A percentile compares a stretch with the other conserved stretches of the same genome.
phyloP scores from a whole-genome alignment of 23 red algal genomes.

The Pyropia yezoensis region DNA sequence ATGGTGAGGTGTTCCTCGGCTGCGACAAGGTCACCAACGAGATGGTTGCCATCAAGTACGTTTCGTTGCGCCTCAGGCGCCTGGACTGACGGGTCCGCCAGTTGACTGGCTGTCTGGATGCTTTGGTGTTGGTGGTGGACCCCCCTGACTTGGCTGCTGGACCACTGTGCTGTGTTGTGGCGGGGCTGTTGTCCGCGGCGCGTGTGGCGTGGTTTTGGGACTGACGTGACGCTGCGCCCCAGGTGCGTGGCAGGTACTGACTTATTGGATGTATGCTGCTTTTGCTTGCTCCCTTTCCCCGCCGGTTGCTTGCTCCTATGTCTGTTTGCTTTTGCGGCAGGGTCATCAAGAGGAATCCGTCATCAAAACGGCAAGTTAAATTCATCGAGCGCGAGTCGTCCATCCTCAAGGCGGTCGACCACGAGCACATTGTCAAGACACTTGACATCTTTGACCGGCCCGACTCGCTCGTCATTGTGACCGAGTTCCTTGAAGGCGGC shows the following conservation, averaged over 20 bases:
- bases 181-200: too few relatives aligned
- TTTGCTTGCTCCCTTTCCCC: too few relatives aligned
- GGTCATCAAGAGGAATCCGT: constrained; percentile 19
- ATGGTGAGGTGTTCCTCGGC: constrained; percentile 13
- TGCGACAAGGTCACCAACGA: constrained; percentile 20
- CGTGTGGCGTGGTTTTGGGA: too few relatives aligned
- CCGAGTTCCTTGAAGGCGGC: constrained; percentile 22
- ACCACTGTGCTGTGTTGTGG: too few relatives aligned
- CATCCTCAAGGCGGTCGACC: constrained; percentile 12
- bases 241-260: too few relatives aligned
- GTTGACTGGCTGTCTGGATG: too few relatives aligned
- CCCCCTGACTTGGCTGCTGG: too few relatives aligned
- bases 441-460: constrained; percentile 23
- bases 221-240: too few relatives aligned
- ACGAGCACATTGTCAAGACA: constrained; percentile 10
- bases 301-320: too few relatives aligned
- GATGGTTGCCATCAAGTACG: constrained; percentile 27
- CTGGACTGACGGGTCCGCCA: neutral
- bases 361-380: neutral
- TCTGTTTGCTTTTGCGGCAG: neutral
- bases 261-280: too few relatives aligned
- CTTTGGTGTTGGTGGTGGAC: too few relatives aligned
- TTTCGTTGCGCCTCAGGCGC: neutral
- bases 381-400: constrained; percentile 9
- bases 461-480: constrained; percentile 1